Base-by-base conservation (phyloP, 768 basidiomycete species). In the Rhizopogon vinicolor region DNA sequence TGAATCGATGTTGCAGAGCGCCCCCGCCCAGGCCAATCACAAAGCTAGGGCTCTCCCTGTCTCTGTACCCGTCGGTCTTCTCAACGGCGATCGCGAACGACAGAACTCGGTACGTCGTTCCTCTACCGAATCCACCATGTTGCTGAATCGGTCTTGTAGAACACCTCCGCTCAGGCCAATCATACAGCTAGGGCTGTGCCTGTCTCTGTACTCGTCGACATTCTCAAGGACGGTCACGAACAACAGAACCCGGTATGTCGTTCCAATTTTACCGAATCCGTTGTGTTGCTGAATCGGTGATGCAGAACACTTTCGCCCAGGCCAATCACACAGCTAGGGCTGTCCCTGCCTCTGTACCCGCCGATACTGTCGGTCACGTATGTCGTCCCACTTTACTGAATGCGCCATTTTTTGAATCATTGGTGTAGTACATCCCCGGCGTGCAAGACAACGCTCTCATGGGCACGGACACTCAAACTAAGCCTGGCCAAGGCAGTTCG, bases 41-140 rank as follows among this genome's bases (percentile, higher is more conserved):
- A 28, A 16, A 14, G 43, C 35, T 33, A 33, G 31, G 31, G 31
- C 31, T 1, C 43, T 5, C 41, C 25, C 16, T 35, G 28, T 39
- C 51, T 33, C 49, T 54, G 19, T 50, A 61, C 29, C 65, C 44
- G 25, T 18, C 37, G 16, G 7, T 2, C n/a, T 29, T 44, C 35
- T 37, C 5, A 12, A 13, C 5, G 35, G 12, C 12, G 9, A 13
- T 29, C 16, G 7, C 25, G 16, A 48, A 48, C 45, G 3, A 46
- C 44, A 31, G 44, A 31, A 46, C 4, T 6, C n/a, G 19, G 51
- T 52, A 22, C 18, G 19, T 52, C 7, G n/a, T 29, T 5, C 25
- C 28, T 7, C 57, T 16, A 10, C 5, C 5, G 41, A 41, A 7
- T 8, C 1, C 8, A 7, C n/a, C 51, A 28, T 18, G 22, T 4